Evolutionary conservation across 1,139 yeast species (phyloP).

Genomic region (Magnusiomyces tetraspermus): DNA sequence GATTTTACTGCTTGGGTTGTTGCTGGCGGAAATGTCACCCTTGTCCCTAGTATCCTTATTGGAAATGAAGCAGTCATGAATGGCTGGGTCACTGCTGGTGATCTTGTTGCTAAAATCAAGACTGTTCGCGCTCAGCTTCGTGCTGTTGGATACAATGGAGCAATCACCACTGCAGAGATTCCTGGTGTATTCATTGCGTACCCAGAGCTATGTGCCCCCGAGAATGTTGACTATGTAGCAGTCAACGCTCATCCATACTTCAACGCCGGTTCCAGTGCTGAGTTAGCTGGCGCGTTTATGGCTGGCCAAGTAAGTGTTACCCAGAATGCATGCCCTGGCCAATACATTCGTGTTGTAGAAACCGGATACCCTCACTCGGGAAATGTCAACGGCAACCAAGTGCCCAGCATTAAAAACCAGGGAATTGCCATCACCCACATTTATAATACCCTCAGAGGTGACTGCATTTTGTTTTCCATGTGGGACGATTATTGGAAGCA

Average conservation of each 20-base stretch:
- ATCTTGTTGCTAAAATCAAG: slow-evolving; percentile 52
- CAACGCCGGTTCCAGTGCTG: slow-evolving; percentile 51
- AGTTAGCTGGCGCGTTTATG: slow-evolving; percentile 62
- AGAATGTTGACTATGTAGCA: slow-evolving; percentile 63
- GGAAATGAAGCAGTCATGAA: slow-evolving; percentile 81
- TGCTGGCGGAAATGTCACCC: slow-evolving; percentile 46
- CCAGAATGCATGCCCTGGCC: slow-evolving; percentile 34
- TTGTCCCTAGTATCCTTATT: slow-evolving; percentile 63
- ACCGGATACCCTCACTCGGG: slow-evolving; percentile 88
- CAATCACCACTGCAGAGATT: slow-evolving; percentile 77
- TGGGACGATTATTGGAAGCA: slow-evolving; percentile 76
- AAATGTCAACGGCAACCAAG: slow-evolving; percentile 56
- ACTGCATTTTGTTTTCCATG: slow-evolving; percentile 60
- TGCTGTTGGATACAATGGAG: slow-evolving; percentile 66
- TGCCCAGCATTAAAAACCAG: slow-evolving; percentile 66
- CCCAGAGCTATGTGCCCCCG: slow-evolving; percentile 51
- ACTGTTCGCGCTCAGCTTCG: slow-evolving; percentile 50
- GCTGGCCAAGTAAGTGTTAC: slow-evolving; percentile 49
- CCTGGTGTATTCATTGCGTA: slow-evolving; percentile 58
- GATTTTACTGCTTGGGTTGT: slow-evolving; percentile 42
- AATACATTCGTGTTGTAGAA: slow-evolving; percentile 52
- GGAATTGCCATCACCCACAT: slow-evolving; percentile 54
- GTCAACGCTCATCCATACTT: slow-evolving; percentile 84
- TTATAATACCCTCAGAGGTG: slow-evolving; percentile 43
- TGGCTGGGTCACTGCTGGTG: slow-evolving; percentile 48